phyloP scores from a whole-genome alignment of 1,284 basidiomycete species.

The Ganoderma lingzhi region DNA sequence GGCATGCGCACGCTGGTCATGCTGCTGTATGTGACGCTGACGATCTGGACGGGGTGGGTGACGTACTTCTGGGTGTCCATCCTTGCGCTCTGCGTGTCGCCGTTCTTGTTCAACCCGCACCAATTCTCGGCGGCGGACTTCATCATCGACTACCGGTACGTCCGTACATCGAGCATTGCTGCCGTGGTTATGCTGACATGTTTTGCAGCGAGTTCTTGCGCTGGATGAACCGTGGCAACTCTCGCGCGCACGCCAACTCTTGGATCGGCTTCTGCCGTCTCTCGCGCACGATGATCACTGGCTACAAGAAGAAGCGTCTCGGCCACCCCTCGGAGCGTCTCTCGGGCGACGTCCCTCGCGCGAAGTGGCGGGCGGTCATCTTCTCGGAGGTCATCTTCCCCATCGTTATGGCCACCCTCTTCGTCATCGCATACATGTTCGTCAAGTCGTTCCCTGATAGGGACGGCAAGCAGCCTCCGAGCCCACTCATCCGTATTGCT shows the following conservation, averaged over 20 bases:
- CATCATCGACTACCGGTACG: constrained; percentile 92
- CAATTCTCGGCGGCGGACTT: constrained; percentile 96
- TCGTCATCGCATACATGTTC: constrained; percentile 92
- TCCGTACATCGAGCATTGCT: constrained; percentile 9
- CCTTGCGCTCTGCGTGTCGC: constrained; percentile 87
- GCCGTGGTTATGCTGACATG: constrained; percentile 21
- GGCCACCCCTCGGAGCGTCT: constrained; percentile 96
- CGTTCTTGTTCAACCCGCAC: constrained; percentile 97
- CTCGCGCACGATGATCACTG: constrained; percentile 94
- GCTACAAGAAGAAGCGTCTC: constrained; percentile 96
- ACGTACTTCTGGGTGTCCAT: constrained; percentile 97
- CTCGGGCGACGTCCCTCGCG: constrained; percentile 90
- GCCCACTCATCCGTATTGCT: constrained; percentile 89
- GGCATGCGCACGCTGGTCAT: constrained; percentile 92
- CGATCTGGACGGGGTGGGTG: constrained; percentile 89
- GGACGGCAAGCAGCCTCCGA: constrained; percentile 74
- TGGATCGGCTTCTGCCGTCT: constrained; percentile 98
- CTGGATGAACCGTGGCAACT: constrained; percentile 98
- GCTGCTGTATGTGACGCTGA: constrained; percentile 90
- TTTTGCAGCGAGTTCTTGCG: constrained; percentile 86
- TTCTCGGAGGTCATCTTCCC: constrained; percentile 91
- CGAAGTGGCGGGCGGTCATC: constrained; percentile 89
- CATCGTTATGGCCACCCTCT: constrained; percentile 81
- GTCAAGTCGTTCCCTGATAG: constrained; percentile 82
- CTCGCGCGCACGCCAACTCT: constrained; percentile 94